These are phyloP conservation scores for Calendula officinalis DNA, from an alignment of 129 eudicot genomes.

Conservation along the genomic window DNA sequence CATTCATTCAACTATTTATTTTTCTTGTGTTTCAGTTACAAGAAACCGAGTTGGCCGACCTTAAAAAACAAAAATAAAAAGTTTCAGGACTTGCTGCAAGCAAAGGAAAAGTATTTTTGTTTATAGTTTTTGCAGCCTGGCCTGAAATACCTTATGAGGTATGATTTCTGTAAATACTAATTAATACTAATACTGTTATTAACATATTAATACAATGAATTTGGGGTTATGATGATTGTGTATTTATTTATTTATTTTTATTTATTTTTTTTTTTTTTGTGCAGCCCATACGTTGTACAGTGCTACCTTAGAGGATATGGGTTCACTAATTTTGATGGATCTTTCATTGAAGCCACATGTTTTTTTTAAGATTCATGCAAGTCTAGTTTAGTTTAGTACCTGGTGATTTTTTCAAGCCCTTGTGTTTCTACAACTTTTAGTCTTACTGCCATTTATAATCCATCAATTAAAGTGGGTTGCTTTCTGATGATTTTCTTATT, in stretches of 20 bases:
- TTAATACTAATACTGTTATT: too few species aligned
- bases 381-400: neutral
- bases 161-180: neutral
- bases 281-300: constrained; percentile 25
- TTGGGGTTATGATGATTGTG: constrained; percentile 2
- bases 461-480: neutral
- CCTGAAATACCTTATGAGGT: constrained; percentile 7
- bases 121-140: constrained; percentile 23
- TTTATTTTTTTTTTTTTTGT: too few species aligned
- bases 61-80: constrained; percentile 37
- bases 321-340: too few species aligned
- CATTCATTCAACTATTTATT: neutral
- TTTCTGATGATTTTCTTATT: neutral
- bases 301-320: constrained; percentile 3
- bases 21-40: constrained; percentile 42
- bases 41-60: constrained; percentile 33
- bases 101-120: constrained; percentile 16
- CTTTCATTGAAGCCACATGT: too few species aligned
- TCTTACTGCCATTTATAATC: neutral
- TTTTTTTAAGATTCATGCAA: neutral
- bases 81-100: constrained; percentile 6
- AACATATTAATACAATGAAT: neutral
- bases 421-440: neutral
- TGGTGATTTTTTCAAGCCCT: neutral
- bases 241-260: too few species aligned